Conservation (phyloP, 2,329 filamentous ascomycete species). For the Parasarocladium wereldwijsianum region DNA sequence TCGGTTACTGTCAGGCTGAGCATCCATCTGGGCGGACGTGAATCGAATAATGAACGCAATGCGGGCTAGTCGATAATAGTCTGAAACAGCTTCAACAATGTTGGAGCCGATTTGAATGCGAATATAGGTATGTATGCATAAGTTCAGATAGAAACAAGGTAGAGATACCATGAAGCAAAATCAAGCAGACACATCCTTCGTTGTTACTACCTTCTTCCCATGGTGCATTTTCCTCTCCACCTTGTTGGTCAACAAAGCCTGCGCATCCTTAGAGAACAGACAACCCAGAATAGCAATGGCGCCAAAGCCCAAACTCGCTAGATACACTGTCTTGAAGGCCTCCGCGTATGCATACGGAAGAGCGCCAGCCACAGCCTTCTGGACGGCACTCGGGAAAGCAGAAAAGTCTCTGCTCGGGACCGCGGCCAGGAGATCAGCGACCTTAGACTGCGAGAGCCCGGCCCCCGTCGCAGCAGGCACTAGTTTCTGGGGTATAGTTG, state of each 20-base stretch:
- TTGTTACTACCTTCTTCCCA: constrained; percentile 7
- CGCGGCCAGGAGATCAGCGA: constrained; percentile 18
- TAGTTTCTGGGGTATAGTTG: constrained; percentile 19
- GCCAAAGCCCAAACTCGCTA: constrained; percentile 22
- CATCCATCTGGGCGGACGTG: too few species aligned
- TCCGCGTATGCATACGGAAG: constrained; percentile 20
- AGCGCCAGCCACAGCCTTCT: constrained; percentile 13
- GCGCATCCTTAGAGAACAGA: constrained; percentile 19
- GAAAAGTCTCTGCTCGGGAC: constrained; percentile 16
- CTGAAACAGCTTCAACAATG: too few species aligned
- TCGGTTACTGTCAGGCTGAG: too few species aligned
- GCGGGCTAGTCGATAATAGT: too few species aligned
- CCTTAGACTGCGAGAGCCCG: constrained; percentile 17
- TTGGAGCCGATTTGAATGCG: too few species aligned
- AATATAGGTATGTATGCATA: too few species aligned
- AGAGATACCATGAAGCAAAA: too few species aligned
- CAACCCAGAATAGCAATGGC: constrained; percentile 21
- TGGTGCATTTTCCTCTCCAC: constrained; percentile 19
- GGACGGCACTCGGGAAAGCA: constrained; percentile 16
- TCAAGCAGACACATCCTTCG: too few species aligned
- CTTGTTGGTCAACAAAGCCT: constrained; percentile 17
- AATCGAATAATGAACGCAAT: too few species aligned
- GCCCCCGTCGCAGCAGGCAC: constrained; percentile 18
- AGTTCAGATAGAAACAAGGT: too few species aligned
- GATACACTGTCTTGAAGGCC: constrained; percentile 24